A percentile compares a stretch with the other conserved stretches of the same genome.
These are phyloP conservation scores for Beauveria rudraprayagi DNA, from an alignment of 2,329 filamentous ascomycete genomes.

Conservation along the genomic window DNA sequence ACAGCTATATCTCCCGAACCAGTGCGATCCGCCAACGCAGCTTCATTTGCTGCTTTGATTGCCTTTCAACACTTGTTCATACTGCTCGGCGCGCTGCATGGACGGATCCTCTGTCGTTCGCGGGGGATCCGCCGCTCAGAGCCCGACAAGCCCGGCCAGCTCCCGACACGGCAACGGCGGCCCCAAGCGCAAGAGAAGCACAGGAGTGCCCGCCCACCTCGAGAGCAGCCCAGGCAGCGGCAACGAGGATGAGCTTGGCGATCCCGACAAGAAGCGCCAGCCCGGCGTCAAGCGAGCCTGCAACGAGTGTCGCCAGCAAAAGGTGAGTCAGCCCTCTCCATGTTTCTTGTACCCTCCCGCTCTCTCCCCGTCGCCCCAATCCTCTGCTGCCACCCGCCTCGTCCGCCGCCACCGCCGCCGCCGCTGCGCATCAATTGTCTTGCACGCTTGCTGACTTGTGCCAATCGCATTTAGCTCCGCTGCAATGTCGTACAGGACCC, in stretches of 20 bases:
- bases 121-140: conserved; percentile 39
- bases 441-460: not conserved
- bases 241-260: conserved; percentile 48
- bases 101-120: conserved; percentile 39
- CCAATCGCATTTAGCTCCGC: conserved; percentile 48
- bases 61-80: conserved; percentile 14
- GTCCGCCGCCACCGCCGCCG: not conserved
- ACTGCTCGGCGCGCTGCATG: conserved; percentile 30
- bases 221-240: conserved; percentile 56
- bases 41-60: conserved; percentile 8
- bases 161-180: conserved; percentile 40
- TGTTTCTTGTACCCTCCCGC: not conserved
- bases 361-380: not conserved
- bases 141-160: conserved; percentile 49
- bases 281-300: conserved; percentile 71
- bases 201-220: conserved; percentile 36
- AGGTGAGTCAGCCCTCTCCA: conserved; percentile 46
- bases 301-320: conserved; percentile 80
- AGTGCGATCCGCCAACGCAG: conserved; percentile 15
- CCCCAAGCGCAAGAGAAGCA: conserved; percentile 53
- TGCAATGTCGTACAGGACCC: conserved; percentile 80
- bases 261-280: conserved; percentile 54
- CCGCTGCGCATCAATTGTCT: not conserved
- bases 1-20: conserved; percentile 16
- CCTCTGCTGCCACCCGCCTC: not conserved